phyloP scores from a whole-genome alignment of 345 rosid species.

The Pseudoturritis turrita region DNA sequence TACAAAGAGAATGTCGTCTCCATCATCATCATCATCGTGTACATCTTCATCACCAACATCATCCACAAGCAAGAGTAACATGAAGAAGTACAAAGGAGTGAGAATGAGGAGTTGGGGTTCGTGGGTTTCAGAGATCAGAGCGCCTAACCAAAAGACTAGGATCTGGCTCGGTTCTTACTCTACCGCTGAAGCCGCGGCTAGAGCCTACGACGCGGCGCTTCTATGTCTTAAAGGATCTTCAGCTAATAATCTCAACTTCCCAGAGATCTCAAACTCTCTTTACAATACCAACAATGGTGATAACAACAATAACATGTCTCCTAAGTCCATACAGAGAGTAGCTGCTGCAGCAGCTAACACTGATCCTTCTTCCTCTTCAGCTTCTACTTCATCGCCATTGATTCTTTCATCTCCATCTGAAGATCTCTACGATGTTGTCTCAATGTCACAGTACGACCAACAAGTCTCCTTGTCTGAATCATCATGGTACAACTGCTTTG shows the following conservation, averaged over 20 bases:
- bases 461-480: slow-evolving; percentile 38
- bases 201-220: slow-evolving; percentile 98
- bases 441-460: slow-evolving; percentile 37
- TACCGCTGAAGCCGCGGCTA: slow-evolving; percentile 90
- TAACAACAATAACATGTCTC: slow-evolving; percentile 27
- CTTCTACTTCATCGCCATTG: slow-evolving; percentile 40
- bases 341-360: slow-evolving; percentile 32
- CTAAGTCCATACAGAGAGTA: slow-evolving; percentile 35
- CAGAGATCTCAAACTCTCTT: slow-evolving; percentile 45
- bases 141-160: slow-evolving; percentile 93
- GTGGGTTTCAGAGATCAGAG: slow-evolving; percentile 97
- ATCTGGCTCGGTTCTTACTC: slow-evolving; percentile 98
- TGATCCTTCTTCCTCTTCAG: slow-evolving; percentile 30
- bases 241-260: slow-evolving; percentile 78
- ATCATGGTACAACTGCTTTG: slow-evolving; percentile 50
- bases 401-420: slow-evolving; percentile 40
- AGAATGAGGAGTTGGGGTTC: slow-evolving; percentile 99
- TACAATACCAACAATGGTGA: slow-evolving; percentile 16
- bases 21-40: slow-evolving; percentile 22
- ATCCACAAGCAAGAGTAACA: slow-evolving; percentile 25
- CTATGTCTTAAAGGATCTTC: slow-evolving; percentile 85
- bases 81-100: slow-evolving; percentile 87
- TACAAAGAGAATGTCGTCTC: slow-evolving; percentile 31
- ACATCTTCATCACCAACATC: slow-evolving; percentile 27
- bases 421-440: slow-evolving; percentile 40